Base-by-base conservation (phyloP, 2,329 filamentous ascomycete species). In the Ilyonectria mors-panacis region DNA sequence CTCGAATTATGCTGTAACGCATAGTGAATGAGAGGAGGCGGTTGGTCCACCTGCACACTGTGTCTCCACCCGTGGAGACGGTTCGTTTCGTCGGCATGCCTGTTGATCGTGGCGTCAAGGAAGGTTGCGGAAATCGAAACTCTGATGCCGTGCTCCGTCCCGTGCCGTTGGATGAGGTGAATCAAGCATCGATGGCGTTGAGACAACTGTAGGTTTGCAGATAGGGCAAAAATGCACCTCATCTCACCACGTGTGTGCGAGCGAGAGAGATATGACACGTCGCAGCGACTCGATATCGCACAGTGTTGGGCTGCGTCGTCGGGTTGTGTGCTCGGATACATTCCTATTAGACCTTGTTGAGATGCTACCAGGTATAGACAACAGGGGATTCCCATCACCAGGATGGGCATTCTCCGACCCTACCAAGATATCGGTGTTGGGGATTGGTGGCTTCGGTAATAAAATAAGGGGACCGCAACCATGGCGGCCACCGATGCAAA, bases 1-100 rank as follows among this genome's bases (percentile, higher is more conserved):
- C 57, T 58, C 42, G 64, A 56, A 64, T 62, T 15, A 39, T 51
- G 42, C 44, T 63, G 65, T 28, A 70, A 68, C 60, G 53, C 53
- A 51, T 55, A 56, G 59, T 48, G 51, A 48, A 56, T 56, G 42
- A 63, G 42, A 53, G 59, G 53, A 56, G 50, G 28, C 35, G 17
- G 57, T 56, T 61, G 59, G 58, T 56, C 37, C 58, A 64, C 51
- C 45, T 50, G 26, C 6, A 28, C 39, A 59, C 56, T 48, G 45
- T 63, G 48, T 48, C 42, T 56, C 59, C 62, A 59, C 48, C 55
- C 39, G 6, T 53, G 15, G 47, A 39, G 54, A 53, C 26, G 47
- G 47, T 64, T 64, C 51, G 48, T 54, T n/a, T 42, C 12, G 13
- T 42, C 5, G 39, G 17, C 39, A 42, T 23, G 44, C 8, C n/a